Conservation (phyloP, 1,284 basidiomycete species). For the Jaminaea rosea region DNA sequence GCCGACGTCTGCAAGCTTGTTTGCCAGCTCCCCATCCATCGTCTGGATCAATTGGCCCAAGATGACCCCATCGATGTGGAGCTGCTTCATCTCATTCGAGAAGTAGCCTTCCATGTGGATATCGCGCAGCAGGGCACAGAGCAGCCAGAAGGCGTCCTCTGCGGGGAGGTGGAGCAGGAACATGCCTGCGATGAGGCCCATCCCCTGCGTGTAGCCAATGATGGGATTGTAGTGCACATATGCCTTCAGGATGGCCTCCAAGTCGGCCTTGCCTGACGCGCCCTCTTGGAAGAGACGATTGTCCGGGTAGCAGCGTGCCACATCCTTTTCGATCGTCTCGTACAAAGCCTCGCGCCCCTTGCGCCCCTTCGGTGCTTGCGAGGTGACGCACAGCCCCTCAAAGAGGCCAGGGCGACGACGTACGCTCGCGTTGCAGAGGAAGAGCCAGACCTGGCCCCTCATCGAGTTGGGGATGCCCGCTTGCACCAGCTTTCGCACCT, state of each 20-base stretch:
- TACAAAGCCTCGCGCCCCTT: conserved; percentile 33
- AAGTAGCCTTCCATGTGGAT: conserved; percentile 56
- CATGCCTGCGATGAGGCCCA: conserved; percentile 68
- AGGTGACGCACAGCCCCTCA: conserved; percentile 32
- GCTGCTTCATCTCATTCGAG: conserved; percentile 59
- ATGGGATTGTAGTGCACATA: conserved; percentile 54
- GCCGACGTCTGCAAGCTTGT: conserved; percentile 21
- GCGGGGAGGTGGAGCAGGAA: conserved; percentile 72
- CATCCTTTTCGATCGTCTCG: conserved; percentile 42
- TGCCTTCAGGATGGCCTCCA: conserved; percentile 42
- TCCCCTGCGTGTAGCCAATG: conserved; percentile 52
- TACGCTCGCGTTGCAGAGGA: conserved; percentile 32
- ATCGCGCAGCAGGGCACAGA: conserved; percentile 64
- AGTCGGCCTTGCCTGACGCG: conserved; percentile 33
- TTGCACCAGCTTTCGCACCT: conserved; percentile 70
- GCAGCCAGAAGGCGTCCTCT: conserved; percentile 80
- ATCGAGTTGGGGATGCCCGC: conserved; percentile 58
- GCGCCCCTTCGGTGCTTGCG: conserved; percentile 23
- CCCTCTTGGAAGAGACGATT: conserved; percentile 30
- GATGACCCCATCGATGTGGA: conserved; percentile 70
- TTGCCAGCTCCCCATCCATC: conserved; percentile 54
- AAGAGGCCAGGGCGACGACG: conserved; percentile 34
- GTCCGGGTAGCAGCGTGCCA: conserved; percentile 37
- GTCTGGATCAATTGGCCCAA: conserved; percentile 66
- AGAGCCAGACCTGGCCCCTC: conserved; percentile 42